Evolutionary conservation across 441 rosid species (phyloP), one percentile per base, ranked within the genome.

Genomic region (Isatis lusitanica): DNA sequence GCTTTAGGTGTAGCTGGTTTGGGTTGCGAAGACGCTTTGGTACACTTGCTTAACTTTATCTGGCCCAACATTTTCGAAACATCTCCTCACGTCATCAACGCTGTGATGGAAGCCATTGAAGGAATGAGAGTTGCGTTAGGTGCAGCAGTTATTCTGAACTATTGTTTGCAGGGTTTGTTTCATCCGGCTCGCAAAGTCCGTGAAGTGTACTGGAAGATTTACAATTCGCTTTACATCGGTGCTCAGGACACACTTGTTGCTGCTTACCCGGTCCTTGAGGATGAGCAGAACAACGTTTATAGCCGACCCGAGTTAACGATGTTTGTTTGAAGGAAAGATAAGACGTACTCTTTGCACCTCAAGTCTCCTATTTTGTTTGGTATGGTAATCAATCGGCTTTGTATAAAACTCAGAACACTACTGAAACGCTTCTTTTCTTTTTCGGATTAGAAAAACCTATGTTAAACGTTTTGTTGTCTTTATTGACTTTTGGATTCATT

Each of bases 21-120:
- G 80, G 98, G 99, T 69, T 94, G 99, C n/a, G 98, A 95, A 89
- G 99, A 95, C 76, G 99, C 98, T 16, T 74, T 95, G 59, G 76
- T 90, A 39, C 99, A 92, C 83, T 79, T 95, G 76, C 81, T 95
- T 39, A 95, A 95, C 87, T 95, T 82, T 21, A 93, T 95, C 24
- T 95, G 99, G 99, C 99, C 99, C 9, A 95, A 92, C 80, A 92
- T 95, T 52, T 95, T 95, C 30, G 97, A 94, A 85, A 95, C 99
- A n/a, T 95, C 99, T 9, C 99, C 99, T 40, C 99, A 95, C 60
- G 98, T 95, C 9, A 91, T 92, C 12, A 95, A 92, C 63, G 96
- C 97, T 2, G 99, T 92, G 13, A 91, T 84, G 94, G 99, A 95
- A 82, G 99, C 98, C 24, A 85, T 92, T 35, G 99, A 95, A 84